Conservation (phyloP, 805 yeast species). For the Sungouiella blattae region DNA sequence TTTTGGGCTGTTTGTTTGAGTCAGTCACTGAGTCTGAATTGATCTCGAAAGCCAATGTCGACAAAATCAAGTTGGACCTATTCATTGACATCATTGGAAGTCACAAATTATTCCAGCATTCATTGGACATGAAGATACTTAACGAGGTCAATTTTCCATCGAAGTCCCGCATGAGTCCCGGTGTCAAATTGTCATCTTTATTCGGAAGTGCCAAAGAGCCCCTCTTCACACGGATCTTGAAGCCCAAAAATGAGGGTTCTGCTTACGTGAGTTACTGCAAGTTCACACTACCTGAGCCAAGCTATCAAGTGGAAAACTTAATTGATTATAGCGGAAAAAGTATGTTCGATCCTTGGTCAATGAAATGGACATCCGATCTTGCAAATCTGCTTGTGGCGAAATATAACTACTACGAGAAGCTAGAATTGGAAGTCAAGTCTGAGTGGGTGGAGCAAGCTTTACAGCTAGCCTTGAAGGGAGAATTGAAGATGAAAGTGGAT, state of each 20-base stretch:
- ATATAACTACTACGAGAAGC: conserved; percentile 35
- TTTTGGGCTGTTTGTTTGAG: conserved; percentile 30
- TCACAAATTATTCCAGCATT: conserved; percentile 31
- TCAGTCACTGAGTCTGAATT: conserved; percentile 17
- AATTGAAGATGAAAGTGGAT: conserved; percentile 30
- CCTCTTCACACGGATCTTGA: conserved; percentile 31
- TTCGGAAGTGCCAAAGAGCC: conserved; percentile 28
- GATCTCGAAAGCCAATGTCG: conserved; percentile 19
- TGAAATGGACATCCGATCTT: conserved; percentile 29
- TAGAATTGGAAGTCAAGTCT: conserved; percentile 23
- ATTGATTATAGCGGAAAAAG: conserved; percentile 18
- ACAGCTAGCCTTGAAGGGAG: conserved; percentile 21
- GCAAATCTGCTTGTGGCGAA: conserved; percentile 26
- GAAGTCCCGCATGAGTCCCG: conserved; percentile 12
- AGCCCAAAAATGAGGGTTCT: conserved; percentile 34
- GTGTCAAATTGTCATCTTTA: conserved; percentile 12
- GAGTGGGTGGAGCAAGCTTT: conserved; percentile 36
- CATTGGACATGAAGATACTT: conserved; percentile 25
- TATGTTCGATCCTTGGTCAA: conserved; percentile 32
- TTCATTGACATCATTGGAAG: conserved; percentile 41
- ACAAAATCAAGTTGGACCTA: conserved; percentile 30
- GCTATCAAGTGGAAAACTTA: conserved; percentile 31
- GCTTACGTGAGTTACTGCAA: conserved; percentile 35
- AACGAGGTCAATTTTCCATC: conserved; percentile 31
- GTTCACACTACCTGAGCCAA: conserved; percentile 26